A percentile compares a stretch with the other conserved stretches of the same genome.
phyloP scores from a whole-genome alignment of 495 filamentous ascomycete genomes.

The Neurospora sp. region DNA sequence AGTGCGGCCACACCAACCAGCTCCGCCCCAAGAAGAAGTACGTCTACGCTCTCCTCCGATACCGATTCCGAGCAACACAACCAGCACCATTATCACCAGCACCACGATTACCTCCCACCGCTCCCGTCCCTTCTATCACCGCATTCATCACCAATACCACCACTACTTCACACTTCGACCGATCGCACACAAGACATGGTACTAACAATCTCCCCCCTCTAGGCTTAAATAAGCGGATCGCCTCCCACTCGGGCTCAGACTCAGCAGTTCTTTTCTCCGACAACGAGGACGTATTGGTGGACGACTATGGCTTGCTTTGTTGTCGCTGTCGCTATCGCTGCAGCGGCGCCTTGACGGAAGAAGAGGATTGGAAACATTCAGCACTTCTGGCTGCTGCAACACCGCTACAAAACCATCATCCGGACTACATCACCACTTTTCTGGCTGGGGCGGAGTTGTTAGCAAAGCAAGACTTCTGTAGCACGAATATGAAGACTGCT shows the following conservation, averaged over 20 bases:
- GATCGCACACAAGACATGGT: neutral
- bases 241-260: neutral
- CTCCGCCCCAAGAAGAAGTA: conserved; percentile 99
- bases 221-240: neutral
- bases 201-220: neutral
- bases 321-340: neutral
- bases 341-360: neutral
- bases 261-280: neutral
- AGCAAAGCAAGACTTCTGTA: neutral
- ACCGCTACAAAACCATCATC: neutral
- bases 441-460: neutral
- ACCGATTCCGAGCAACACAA: neutral
- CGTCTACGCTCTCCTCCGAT: neutral
- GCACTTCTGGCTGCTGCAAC: neutral
- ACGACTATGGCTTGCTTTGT: neutral
- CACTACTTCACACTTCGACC: neutral
- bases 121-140: neutral
- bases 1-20: conserved; percentile 99
- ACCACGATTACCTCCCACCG: neutral
- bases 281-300: neutral
- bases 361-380: neutral
- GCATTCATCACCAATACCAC: neutral
- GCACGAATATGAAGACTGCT: neutral
- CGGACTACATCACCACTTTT: neutral
- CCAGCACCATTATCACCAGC: neutral